Conservation (phyloP, 768 basidiomycete species). For the Tulasnella sp. region DNA sequence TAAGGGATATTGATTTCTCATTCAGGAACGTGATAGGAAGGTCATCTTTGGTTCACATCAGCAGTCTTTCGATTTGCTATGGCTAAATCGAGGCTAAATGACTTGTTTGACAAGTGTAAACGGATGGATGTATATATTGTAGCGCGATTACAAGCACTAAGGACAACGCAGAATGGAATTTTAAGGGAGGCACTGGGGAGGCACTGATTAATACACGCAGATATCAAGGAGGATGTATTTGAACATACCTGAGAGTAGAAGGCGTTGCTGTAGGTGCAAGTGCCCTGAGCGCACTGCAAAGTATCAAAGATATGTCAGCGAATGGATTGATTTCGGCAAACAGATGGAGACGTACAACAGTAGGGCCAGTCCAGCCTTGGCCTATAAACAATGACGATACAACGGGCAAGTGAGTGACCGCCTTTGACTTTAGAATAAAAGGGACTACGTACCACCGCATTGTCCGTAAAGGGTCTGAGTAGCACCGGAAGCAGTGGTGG, state of each 20-base stretch:
- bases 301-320: not conserved
- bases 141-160: not conserved
- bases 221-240: not conserved
- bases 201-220: not conserved
- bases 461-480: slow-evolving; percentile 25
- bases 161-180: not conserved
- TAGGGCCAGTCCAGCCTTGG: not conserved
- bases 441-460: slow-evolving; percentile 26
- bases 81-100: not conserved
- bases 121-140: not conserved
- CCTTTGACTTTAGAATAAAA: not conserved
- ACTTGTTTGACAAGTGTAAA: not conserved
- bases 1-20: too few relatives aligned
- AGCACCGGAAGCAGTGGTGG: slow-evolving; percentile 31
- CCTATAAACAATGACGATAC: not conserved
- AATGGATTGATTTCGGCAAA: too few relatives aligned
- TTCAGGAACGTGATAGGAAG: too few relatives aligned
- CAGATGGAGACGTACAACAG: not conserved
- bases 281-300: slow-evolving; percentile 21
- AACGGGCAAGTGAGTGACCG: not conserved
- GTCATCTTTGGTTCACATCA: too few relatives aligned
- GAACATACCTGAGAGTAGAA: slow-evolving; percentile 30
- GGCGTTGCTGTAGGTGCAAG: slow-evolving; percentile 29
- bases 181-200: not conserved
- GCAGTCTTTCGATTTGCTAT: too few relatives aligned